phyloP scores from a whole-genome alignment of 768 basidiomycete species.

The Boletus rubroflammeus region DNA sequence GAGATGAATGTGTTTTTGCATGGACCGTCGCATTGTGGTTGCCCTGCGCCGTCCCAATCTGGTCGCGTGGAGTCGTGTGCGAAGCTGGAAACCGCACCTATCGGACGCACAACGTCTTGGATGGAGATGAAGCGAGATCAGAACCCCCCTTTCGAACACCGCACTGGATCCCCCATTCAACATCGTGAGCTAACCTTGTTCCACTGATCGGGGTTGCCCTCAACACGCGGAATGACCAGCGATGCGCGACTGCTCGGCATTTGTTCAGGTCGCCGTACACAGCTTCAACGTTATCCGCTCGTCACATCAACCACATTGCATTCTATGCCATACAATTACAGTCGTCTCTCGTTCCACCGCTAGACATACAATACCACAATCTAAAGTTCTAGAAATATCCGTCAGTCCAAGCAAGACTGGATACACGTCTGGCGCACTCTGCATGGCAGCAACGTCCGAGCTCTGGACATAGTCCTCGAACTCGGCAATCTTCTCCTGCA shows the following conservation, averaged over 20 bases:
- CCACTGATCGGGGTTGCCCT: constrained; percentile 21
- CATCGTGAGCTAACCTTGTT: constrained; percentile 33
- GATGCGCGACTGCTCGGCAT: constrained; percentile 13
- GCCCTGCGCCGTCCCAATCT: constrained; percentile 20
- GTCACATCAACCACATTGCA: not conserved
- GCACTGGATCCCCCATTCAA: constrained; percentile 20
- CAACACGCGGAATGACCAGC: not conserved
- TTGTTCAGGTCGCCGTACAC: constrained; percentile 20
- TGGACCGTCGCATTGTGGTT: constrained; percentile 7
- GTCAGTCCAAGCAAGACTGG: not conserved
- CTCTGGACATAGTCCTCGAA: constrained; percentile 90
- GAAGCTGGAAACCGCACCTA: constrained; percentile 8
- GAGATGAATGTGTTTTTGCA: constrained; percentile 26
- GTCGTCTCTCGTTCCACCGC: not conserved
- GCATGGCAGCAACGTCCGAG: constrained; percentile 90
- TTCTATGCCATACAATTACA: constrained; percentile 6
- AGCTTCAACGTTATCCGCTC: not conserved
- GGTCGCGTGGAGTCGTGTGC: constrained; percentile 10
- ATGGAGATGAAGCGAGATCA: constrained; percentile 1
- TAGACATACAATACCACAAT: constrained; percentile 4
- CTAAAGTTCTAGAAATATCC: constrained; percentile 22
- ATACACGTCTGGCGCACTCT: constrained; percentile 48
- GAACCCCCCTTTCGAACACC: constrained; percentile 14
- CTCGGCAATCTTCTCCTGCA: constrained; percentile 86
- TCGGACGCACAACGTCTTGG: constrained; percentile 14